phyloP scores from a whole-genome alignment of 257 asterid genomes.

The Schizonepeta tenuifolia region DNA sequence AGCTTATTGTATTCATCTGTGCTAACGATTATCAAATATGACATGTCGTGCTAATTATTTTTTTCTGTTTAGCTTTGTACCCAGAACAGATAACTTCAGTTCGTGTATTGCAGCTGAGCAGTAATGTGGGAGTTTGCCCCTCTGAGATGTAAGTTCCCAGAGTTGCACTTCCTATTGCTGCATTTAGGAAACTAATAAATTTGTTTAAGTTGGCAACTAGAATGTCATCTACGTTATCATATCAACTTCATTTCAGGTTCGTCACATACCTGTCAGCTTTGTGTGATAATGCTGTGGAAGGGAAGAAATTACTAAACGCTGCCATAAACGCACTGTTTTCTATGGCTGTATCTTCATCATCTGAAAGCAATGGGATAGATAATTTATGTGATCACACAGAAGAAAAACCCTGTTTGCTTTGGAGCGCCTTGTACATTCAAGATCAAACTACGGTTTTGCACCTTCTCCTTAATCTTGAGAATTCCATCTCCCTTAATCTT shows the following conservation, averaged over 20 bases:
- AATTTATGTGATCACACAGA: constrained; percentile 42
- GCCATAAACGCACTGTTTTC: constrained; percentile 71
- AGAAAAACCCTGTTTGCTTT: constrained; percentile 71
- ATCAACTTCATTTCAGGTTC: constrained; percentile 57
- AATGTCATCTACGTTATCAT: constrained; percentile 24
- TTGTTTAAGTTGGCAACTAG: constrained; percentile 18
- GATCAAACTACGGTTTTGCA: constrained; percentile 60
- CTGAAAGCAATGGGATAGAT: constrained; percentile 40
- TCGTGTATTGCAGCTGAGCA: constrained; percentile 78
- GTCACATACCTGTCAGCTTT: constrained; percentile 74
- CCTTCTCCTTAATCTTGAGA: constrained; percentile 19
- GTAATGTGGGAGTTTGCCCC: constrained; percentile 76
- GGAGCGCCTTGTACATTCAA: constrained; percentile 77
- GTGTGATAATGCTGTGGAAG: constrained; percentile 65
- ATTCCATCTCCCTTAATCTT: background rate
- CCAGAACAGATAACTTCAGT: constrained; percentile 71
- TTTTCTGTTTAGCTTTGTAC: constrained; percentile 56
- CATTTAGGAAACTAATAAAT: background rate
- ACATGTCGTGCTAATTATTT: constrained; percentile 23
- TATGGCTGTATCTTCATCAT: constrained; percentile 41
- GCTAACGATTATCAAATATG: constrained; percentile 12
- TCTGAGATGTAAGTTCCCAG: constrained; percentile 71
- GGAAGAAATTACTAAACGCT: constrained; percentile 64
- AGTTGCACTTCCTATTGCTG: constrained; percentile 12
- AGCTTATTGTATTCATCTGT: constrained; percentile 28